Base-by-base conservation (phyloP, 2,329 filamentous ascomycete species). In the Zasmidium cellare region DNA sequence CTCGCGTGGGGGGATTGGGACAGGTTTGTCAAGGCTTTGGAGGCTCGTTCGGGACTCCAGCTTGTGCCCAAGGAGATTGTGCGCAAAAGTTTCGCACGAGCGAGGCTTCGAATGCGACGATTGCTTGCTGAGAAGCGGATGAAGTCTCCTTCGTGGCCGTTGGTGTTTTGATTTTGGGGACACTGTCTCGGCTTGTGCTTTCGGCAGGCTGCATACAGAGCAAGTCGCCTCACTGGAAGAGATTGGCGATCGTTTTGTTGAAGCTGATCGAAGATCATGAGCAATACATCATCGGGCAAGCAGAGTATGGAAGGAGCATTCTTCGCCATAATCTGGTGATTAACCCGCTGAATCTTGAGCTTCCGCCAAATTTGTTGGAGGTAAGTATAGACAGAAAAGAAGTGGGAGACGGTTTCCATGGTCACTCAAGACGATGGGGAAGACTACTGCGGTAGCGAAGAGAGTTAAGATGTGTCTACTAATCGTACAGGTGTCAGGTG, bases 221-320 rank as follows among this genome's bases (percentile, higher is more conserved):
- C 45, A 12, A 35, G 35, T 1, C 12, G 18, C 14, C 47, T 22
- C 7, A 41, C 24, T 18, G 23, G 12, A 3, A 20, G 9, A 9
- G 12, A 18, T 18, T n/a, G 35, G 3, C 16, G 35, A 45, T 46
- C 44, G 19, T 11, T 18, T n/a, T 46, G 38, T 22, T 31, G 11
- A 9, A 58, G 51, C 18, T 46, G 35, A 23, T 55, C 56, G 22
- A 58, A 20, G 18, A 58, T 47, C 2, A 58, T 12, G 12, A 58
- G 48, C 5, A 58, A 41, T 24, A 58, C 24, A 41, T 58, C 56
- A 22, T 58, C 47, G 7, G 52, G 56, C 20, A 58, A 19, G 19
- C 28, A 28, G 18, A 41, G 22, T 11, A 58, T 51, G n/a, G 51
- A 51, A 3, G 47, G 16, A 41, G 7, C 16, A 6, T 14, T 18